These are phyloP conservation scores for Pleurotus tuoliensis DNA, from an alignment of 768 basidiomycete genomes.

Conservation along the genomic window DNA sequence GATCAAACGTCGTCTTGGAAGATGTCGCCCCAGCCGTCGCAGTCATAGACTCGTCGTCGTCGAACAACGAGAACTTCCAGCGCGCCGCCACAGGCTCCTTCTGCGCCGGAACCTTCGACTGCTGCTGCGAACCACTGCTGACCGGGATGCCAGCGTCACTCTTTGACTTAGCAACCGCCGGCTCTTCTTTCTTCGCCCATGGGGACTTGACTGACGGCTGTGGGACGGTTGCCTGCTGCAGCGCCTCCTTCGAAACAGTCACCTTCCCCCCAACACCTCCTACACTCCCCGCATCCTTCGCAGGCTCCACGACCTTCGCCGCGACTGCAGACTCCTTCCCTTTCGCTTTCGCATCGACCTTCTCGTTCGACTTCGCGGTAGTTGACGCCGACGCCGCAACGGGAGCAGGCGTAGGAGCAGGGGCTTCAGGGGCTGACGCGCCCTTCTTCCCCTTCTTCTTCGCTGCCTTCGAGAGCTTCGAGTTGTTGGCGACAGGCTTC, in stretches of 20 bases:
- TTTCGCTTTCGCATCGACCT: background rate
- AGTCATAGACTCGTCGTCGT: background rate
- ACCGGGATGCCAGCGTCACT: background rate
- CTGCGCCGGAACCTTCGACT: background rate
- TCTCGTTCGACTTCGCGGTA: background rate
- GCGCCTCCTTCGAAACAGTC: background rate
- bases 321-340: background rate
- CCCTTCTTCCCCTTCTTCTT: constrained; percentile 6
- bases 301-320: background rate
- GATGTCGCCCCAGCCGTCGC: background rate
- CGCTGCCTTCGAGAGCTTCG: background rate
- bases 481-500: background rate
- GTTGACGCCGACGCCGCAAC: background rate
- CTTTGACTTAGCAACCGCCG: background rate
- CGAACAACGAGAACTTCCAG: constrained; percentile 2
- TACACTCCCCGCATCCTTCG: background rate
- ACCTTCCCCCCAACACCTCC: background rate
- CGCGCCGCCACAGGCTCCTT: background rate
- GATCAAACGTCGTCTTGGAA: background rate
- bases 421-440: background rate
- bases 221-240: background rate
- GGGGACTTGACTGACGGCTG: background rate
- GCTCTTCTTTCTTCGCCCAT: constrained; percentile 6
- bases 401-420: background rate
- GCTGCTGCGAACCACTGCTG: background rate